Conservation (phyloP, 208 protist species). For the Histomonas meleagridis region DNA sequence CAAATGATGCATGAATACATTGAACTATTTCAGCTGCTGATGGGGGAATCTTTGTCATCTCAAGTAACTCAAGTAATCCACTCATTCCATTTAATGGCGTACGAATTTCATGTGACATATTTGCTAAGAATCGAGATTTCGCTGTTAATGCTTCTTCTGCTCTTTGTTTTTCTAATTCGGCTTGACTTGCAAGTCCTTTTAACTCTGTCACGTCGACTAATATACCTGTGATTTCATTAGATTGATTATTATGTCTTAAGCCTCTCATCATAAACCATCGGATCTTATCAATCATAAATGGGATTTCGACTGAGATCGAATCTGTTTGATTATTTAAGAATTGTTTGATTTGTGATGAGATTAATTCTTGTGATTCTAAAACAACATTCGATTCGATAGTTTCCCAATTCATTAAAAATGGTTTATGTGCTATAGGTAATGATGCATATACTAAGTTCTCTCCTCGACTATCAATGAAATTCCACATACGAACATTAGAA, state of each 20-base stretch:
- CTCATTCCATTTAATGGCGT: conserved; percentile 38
- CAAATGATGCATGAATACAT: background rate
- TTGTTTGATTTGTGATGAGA: background rate
- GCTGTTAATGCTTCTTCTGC: conserved; percentile 13
- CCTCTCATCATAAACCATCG: background rate
- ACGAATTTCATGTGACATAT: conserved; percentile 40
- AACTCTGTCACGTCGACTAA: background rate
- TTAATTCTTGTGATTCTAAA: background rate
- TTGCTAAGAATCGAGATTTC: conserved; percentile 23
- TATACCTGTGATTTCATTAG: background rate
- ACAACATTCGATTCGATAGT: background rate
- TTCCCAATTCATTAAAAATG: background rate
- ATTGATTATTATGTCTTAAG: background rate
- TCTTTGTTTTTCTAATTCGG: background rate
- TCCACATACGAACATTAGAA: background rate
- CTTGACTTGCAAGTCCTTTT: background rate
- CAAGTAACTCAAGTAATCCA: background rate
- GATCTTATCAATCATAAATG: background rate
- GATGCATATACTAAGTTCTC: background rate
- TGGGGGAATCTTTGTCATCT: background rate
- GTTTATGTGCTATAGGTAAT: background rate
- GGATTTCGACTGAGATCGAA: background rate
- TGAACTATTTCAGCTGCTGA: background rate
- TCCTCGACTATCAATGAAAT: background rate
- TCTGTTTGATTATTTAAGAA: background rate